phyloP scores from a whole-genome alignment of 208 protist genomes.

The Leishmania arabica region DNA sequence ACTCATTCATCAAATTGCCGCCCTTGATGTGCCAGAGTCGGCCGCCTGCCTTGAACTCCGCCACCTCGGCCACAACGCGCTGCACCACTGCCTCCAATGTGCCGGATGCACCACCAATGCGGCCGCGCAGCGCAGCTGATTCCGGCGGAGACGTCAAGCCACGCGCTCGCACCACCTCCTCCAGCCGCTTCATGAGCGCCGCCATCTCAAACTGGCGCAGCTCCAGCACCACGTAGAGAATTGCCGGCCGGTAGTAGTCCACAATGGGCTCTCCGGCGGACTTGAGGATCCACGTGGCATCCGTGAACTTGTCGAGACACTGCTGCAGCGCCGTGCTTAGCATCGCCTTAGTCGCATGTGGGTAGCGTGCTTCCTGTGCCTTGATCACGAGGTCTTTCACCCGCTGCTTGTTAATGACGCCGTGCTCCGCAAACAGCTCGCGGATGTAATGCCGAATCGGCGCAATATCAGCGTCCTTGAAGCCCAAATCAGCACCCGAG shows the following conservation, averaged over 20 bases:
- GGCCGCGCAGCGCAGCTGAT: constrained; percentile 13
- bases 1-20: constrained; percentile 48
- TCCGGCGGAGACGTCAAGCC: constrained; percentile 18
- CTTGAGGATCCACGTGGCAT: constrained; percentile 81
- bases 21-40: constrained; percentile 83
- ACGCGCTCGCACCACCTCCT: constrained; percentile 23
- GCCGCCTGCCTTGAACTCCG: constrained; percentile 62
- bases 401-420: constrained; percentile 83
- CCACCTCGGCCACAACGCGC: constrained; percentile 74
- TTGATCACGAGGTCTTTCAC: constrained; percentile 82
- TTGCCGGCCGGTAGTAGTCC: constrained; percentile 69
- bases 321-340: constrained; percentile 71
- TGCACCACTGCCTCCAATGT: constrained; percentile 38
- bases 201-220: constrained; percentile 65
- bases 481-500: background rate
- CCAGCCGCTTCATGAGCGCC: constrained; percentile 39
- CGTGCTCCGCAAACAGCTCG: constrained; percentile 74
- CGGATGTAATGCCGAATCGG: constrained; percentile 71
- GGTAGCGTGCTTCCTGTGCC: constrained; percentile 62
- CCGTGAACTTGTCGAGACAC: constrained; percentile 77
- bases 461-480: constrained; percentile 50
- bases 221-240: constrained; percentile 62
- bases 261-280: constrained; percentile 61
- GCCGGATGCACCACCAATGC: background rate
- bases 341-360: constrained; percentile 73